A percentile compares a stretch with the other conserved stretches of the same genome.
Conservation (phyloP, 1,139 yeast species). For the Yamadazyma conglobata region DNA sequence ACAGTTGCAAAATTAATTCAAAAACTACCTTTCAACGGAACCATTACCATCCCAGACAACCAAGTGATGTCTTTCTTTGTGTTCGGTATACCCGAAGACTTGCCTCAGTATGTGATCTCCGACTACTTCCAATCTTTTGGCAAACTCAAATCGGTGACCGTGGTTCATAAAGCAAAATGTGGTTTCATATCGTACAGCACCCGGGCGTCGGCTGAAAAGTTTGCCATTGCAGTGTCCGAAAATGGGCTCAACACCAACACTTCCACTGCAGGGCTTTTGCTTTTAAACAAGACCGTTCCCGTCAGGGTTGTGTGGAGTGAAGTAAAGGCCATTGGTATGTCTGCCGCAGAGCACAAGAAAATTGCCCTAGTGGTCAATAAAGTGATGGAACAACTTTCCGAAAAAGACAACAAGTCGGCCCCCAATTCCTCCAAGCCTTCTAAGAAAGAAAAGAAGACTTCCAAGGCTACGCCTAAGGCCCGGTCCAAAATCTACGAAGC, state of each 20-base stretch:
- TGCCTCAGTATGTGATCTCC: slow-evolving; percentile 60
- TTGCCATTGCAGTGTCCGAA: slow-evolving; percentile 36
- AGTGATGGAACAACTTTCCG: slow-evolving; percentile 54
- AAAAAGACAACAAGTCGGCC: slow-evolving; percentile 24
- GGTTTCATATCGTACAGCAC: slow-evolving; percentile 58
- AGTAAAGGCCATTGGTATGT: slow-evolving; percentile 46
- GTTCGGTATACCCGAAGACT: slow-evolving; percentile 66
- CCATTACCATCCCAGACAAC: slow-evolving; percentile 34
- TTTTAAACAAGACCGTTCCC: slow-evolving; percentile 38
- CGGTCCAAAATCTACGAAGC: slow-evolving; percentile 5
- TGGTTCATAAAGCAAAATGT: slow-evolving; percentile 62
- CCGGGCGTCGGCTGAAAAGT: slow-evolving; percentile 51
- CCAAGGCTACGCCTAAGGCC: slow-evolving; percentile 2
- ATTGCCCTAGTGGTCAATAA: slow-evolving; percentile 54
- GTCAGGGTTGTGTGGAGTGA: slow-evolving; percentile 68
- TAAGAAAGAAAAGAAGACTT: slow-evolving; percentile 1
- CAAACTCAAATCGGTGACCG: slow-evolving; percentile 43
- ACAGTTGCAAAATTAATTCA: slow-evolving; percentile 50
- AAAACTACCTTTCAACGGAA: slow-evolving; percentile 61
- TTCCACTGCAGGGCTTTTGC: slow-evolving; percentile 32
- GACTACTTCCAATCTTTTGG: slow-evolving; percentile 48
- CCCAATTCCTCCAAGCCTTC: neutral
- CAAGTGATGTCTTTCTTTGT: slow-evolving; percentile 56
- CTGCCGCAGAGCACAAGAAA: slow-evolving; percentile 47
- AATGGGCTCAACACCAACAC: slow-evolving; percentile 28